phyloP scores from a whole-genome alignment of 148 eudicot genomes.

The Rhododendron williamsianum region DNA sequence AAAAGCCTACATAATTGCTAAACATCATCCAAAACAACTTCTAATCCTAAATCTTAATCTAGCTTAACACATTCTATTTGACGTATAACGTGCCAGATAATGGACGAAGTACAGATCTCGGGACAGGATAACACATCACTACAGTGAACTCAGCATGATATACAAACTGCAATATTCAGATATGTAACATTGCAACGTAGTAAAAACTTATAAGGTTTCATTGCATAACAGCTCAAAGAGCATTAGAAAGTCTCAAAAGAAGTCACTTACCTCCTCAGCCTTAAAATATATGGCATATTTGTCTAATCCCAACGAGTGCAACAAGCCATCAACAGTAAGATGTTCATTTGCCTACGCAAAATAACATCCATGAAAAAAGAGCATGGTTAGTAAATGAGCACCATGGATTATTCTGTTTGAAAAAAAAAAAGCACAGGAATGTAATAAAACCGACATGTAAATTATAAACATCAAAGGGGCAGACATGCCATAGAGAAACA shows the following conservation, averaged over 20 bases:
- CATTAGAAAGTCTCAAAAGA: neutral
- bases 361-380: constrained; percentile 8
- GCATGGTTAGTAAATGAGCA: neutral
- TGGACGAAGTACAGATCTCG: neutral
- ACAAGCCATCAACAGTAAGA: constrained; percentile 59
- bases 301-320: constrained; percentile 69
- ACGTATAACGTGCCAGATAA: neutral
- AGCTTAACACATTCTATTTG: neutral
- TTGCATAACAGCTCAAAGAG: neutral
- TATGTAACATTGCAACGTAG: neutral
- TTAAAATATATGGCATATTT: constrained; percentile 62
- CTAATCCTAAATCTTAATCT: neutral
- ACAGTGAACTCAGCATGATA: neutral
- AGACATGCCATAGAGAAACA: neutral
- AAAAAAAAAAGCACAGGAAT: neutral
- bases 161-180: neutral
- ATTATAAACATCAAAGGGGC: neutral
- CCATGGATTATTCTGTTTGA: neutral
- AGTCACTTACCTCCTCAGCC: constrained; percentile 72
- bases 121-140: neutral
- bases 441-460: neutral
- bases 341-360: constrained; percentile 53
- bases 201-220: no score
- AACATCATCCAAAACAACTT: neutral
- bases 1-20: neutral